Conservation (phyloP, 208 protist species). For the Strigomonas culicis region DNA sequence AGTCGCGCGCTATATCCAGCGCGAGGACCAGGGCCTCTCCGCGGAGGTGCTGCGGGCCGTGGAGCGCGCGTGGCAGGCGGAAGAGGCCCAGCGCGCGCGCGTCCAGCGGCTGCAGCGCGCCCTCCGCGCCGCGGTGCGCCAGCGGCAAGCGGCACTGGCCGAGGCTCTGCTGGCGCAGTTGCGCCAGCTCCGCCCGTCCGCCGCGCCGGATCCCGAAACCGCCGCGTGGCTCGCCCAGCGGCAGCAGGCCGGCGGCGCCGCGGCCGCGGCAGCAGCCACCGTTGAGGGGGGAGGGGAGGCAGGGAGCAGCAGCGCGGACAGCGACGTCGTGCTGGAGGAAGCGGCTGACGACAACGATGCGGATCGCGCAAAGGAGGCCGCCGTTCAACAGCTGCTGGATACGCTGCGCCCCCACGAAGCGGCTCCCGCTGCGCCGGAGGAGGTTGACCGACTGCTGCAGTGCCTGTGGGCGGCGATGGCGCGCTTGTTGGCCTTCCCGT, state of each 20-base stretch:
- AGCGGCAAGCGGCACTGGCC: constrained; percentile 5
- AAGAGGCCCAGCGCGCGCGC: background rate
- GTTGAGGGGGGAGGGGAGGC: background rate
- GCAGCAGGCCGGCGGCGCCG: background rate
- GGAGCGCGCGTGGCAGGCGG: background rate
- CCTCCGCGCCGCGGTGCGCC: background rate
- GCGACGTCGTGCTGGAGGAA: background rate
- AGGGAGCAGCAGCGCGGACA: background rate
- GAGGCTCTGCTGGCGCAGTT: background rate
- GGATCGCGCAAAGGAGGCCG: background rate
- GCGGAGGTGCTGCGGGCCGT: background rate
- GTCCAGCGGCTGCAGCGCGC: background rate
- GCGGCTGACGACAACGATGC: background rate
- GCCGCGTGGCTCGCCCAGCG: background rate
- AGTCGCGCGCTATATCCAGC: background rate
- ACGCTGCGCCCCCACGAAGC: background rate
- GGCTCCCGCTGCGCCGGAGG: too few relatives aligned
- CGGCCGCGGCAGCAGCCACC: too few relatives aligned
- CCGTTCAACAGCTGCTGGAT: background rate
- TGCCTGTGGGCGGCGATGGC: background rate
- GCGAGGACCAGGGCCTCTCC: background rate
- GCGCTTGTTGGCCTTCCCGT: background rate
- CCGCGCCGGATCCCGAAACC: background rate
- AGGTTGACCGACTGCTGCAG: background rate
- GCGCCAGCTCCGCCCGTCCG: background rate